Percentiles rank a stretch among this genome's conserved stretches.
These are phyloP conservation scores for Arabidopsis hybrid DNA, from an alignment of 441 rosid species.

Conservation along the genomic window DNA sequence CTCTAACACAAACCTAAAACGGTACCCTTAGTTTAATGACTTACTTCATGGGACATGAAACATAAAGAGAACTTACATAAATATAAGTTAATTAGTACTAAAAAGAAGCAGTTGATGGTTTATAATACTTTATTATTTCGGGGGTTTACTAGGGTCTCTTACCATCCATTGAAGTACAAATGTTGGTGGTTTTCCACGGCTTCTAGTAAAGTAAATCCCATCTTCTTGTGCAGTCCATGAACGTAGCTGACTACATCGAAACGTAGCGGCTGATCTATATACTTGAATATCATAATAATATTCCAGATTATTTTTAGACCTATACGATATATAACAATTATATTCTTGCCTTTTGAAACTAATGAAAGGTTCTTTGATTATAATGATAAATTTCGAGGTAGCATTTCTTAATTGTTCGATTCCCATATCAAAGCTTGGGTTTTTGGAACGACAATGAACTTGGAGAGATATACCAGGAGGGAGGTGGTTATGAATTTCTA, in stretches of 20 bases:
- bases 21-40: too few relatives aligned
- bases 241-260: neutral
- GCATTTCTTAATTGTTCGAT: neutral
- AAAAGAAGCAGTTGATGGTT: too few relatives aligned
- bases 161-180: neutral
- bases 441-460: neutral
- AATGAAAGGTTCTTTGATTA: too few relatives aligned
- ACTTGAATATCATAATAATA: neutral
- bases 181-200: neutral
- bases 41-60: too few relatives aligned
- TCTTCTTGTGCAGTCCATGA: neutral
- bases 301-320: neutral
- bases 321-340: neutral
- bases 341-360: too few relatives aligned
- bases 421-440: neutral
- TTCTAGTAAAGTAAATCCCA: neutral
- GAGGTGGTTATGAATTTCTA: neutral
- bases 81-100: too few relatives aligned
- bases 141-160: too few relatives aligned
- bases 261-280: neutral
- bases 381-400: too few relatives aligned
- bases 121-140: neutral
- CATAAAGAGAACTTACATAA: neutral
- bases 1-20: too few relatives aligned
- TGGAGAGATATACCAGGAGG: neutral